phyloP scores from a whole-genome alignment of 2,329 filamentous ascomycete species.

The Hypoxylon sp. region DNA sequence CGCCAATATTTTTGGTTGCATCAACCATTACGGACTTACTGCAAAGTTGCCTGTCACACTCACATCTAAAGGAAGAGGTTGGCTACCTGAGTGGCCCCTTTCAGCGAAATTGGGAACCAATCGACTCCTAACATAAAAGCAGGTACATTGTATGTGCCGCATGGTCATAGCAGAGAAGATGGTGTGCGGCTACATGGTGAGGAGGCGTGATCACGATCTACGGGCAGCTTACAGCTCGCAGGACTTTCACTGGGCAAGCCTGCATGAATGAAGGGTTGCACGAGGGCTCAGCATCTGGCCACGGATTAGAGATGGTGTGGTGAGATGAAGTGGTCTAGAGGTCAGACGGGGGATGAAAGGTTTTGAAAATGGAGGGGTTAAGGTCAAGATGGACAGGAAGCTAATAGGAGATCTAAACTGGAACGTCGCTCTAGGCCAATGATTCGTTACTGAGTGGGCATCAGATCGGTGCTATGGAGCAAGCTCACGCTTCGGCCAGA shows the following conservation, averaged over 20 bases:
- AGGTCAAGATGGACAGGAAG: slow-evolving; percentile 34
- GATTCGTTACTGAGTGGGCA: slow-evolving; percentile 31
- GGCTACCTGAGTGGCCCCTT: slow-evolving; percentile 43
- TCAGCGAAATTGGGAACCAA: slow-evolving; percentile 44
- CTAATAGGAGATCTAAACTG: slow-evolving; percentile 47
- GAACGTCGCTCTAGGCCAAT: slow-evolving; percentile 45
- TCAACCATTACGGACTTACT: slow-evolving; percentile 40
- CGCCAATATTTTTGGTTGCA: slow-evolving; percentile 43
- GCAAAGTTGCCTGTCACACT: slow-evolving; percentile 49
- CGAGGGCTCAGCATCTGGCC: slow-evolving; percentile 52
- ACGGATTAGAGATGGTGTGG: slow-evolving; percentile 49
- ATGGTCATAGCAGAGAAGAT: slow-evolving; percentile 39
- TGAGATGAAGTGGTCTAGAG: slow-evolving; percentile 41
- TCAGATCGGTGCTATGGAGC: slow-evolving; percentile 35
- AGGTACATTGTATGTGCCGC: slow-evolving; percentile 47
- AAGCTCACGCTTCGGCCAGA: slow-evolving; percentile 43
- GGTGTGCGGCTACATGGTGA: slow-evolving; percentile 42
- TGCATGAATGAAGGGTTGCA: slow-evolving; percentile 49
- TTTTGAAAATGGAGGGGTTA: slow-evolving; percentile 22
- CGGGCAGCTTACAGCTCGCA: slow-evolving; percentile 41
- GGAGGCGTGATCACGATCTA: slow-evolving; percentile 44
- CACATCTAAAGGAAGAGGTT: slow-evolving; percentile 37
- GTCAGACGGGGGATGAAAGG: slow-evolving; percentile 46
- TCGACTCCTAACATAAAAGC: slow-evolving; percentile 48
- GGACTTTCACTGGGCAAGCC: slow-evolving; percentile 40